Conservation (phyloP, 2,329 filamentous ascomycete genomes). For the Pseudopithomyces maydicus region DNA sequence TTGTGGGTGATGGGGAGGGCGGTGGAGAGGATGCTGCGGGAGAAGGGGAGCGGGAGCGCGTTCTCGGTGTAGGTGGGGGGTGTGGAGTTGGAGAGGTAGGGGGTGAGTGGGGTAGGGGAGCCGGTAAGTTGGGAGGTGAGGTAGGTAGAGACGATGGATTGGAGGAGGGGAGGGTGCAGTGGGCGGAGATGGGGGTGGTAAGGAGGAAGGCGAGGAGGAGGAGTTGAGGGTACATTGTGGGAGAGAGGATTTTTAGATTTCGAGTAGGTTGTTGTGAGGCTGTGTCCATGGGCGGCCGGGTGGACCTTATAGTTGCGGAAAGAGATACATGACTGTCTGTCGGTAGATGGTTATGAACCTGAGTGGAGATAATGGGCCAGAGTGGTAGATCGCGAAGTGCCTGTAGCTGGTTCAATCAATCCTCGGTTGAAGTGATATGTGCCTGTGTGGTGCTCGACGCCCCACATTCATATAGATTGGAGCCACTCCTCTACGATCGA, state of each 20-base stretch:
- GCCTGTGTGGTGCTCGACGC: conserved; percentile 8
- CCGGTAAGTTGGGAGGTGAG: conserved; percentile 23
- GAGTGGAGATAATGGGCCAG: not conserved
- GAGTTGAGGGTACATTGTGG: conserved; percentile 3
- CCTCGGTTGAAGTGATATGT: conserved; percentile 11
- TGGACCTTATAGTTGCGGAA: no score
- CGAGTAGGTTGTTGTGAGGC: no score
- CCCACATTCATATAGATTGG: conserved; percentile 13
- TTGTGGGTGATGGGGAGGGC: conserved; percentile 25
- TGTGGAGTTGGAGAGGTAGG: conserved; percentile 30
- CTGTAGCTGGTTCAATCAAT: conserved; percentile 9
- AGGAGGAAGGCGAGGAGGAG: conserved; percentile 8
- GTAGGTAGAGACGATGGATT: conserved; percentile 21
- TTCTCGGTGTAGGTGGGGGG: conserved; percentile 36
- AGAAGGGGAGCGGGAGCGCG: conserved; percentile 19
- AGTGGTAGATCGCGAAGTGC: not conserved
- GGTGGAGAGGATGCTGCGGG: conserved; percentile 21
- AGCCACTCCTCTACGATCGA: not conserved
- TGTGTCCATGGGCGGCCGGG: no score
- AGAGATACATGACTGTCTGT: no score
- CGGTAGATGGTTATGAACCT: no score
- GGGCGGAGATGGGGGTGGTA: conserved; percentile 7
- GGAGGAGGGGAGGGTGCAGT: conserved; percentile 26
- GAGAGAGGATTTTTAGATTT: no score
- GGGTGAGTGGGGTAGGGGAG: conserved; percentile 13